Evolutionary conservation across 257 asterid genomes (phyloP).

Genomic region (Echium plantagineum): DNA sequence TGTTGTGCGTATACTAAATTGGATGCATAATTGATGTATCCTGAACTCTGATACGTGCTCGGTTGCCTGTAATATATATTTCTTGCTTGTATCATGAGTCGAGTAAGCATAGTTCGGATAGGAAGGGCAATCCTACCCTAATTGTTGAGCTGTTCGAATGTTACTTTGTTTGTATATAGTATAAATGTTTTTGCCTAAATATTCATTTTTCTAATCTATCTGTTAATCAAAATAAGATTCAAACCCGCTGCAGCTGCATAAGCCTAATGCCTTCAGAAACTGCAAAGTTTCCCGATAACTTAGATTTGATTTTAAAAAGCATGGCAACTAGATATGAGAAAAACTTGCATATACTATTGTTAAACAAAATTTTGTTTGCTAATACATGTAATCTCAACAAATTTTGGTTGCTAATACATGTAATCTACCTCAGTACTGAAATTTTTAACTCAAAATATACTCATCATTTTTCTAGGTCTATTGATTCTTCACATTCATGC

Average conservation of each 20-base stretch:
- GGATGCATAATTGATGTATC: too few relatives aligned
- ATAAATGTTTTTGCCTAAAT: background rate
- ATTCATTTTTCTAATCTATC: background rate
- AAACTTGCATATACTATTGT: background rate
- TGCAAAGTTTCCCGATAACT: background rate
- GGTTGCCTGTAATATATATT: background rate
- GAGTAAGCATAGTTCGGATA: background rate
- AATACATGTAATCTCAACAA: too few relatives aligned
- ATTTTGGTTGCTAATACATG: too few relatives aligned
- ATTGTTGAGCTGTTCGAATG: background rate
- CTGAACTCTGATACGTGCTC: too few relatives aligned
- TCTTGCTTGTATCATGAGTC: background rate
- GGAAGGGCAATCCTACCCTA: background rate
- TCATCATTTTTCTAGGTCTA: conserved; percentile 35
- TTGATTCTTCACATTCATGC: conserved; percentile 71
- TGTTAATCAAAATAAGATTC: background rate
- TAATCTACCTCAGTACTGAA: background rate
- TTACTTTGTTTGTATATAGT: background rate
- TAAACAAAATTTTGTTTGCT: too few relatives aligned
- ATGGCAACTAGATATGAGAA: background rate
- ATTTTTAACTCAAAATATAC: background rate
- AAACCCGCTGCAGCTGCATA: background rate
- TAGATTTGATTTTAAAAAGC: background rate
- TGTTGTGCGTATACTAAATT: too few relatives aligned
- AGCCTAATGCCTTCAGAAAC: background rate